A percentile compares a stretch with the other conserved stretches of the same genome.
Evolutionary conservation across 805 yeast species (phyloP).

Genomic region (Cyberlindnera veronae): DNA sequence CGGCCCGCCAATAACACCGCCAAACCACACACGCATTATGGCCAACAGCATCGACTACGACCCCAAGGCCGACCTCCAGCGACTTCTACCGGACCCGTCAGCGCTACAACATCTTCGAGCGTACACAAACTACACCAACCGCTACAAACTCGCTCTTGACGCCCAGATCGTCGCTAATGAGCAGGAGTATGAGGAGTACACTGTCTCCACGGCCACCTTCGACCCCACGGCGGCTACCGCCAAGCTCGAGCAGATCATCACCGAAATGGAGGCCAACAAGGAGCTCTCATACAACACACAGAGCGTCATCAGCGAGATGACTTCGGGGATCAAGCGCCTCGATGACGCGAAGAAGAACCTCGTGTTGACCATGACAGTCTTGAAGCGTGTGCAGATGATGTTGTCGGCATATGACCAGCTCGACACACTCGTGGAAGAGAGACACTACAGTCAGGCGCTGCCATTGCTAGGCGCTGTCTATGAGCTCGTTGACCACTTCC

Average conservation of each 20-base stretch:
- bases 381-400: slow-evolving; percentile 85
- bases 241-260: slow-evolving; percentile 35
- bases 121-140: slow-evolving; percentile 45
- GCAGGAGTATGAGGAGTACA: slow-evolving; percentile 6
- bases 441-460: slow-evolving; percentile 51
- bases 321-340: slow-evolving; percentile 69
- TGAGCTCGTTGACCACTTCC: slow-evolving; percentile 69
- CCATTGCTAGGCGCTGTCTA: slow-evolving; percentile 65
- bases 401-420: slow-evolving; percentile 69
- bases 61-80: slow-evolving; percentile 49
- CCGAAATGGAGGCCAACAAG: slow-evolving; percentile 46
- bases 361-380: slow-evolving; percentile 77
- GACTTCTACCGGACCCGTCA: slow-evolving; percentile 48
- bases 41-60: slow-evolving; percentile 39
- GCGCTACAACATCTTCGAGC: slow-evolving; percentile 49
- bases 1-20: background rate
- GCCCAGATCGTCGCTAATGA: slow-evolving; percentile 39
- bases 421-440: slow-evolving; percentile 40
- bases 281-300: slow-evolving; percentile 53
- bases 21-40: background rate
- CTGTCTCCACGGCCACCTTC: slow-evolving; percentile 11
- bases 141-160: slow-evolving; percentile 49
- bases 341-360: slow-evolving; percentile 84
- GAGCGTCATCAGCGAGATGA: slow-evolving; percentile 59
- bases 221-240: slow-evolving; percentile 21